phyloP scores from a whole-genome alignment of 2,329 filamentous ascomycete genomes.

The Cercospora sp. region DNA sequence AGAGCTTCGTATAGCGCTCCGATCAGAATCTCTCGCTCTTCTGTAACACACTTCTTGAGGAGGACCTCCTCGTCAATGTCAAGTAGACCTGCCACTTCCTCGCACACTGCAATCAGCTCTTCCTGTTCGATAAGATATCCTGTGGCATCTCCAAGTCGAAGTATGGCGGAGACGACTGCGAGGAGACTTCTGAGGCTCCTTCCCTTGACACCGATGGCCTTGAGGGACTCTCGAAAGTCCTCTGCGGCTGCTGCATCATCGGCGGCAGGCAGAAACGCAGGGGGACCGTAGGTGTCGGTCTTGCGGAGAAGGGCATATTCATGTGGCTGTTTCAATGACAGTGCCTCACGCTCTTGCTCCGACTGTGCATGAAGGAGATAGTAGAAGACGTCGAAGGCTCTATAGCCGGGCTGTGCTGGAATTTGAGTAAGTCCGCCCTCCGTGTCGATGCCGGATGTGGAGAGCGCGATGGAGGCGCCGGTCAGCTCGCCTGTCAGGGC shows the following conservation, averaged over 20 bases:
- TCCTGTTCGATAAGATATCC: slow-evolving; percentile 85
- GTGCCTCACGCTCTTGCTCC: slow-evolving; percentile 81
- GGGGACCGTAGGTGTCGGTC: slow-evolving; percentile 82
- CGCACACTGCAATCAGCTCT: slow-evolving; percentile 78
- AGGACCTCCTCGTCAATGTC: slow-evolving; percentile 85
- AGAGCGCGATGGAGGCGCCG: slow-evolving; percentile 72
- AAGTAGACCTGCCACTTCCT: slow-evolving; percentile 83
- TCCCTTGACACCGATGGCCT: slow-evolving; percentile 92
- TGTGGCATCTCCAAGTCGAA: slow-evolving; percentile 89
- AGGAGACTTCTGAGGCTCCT: slow-evolving; percentile 78
- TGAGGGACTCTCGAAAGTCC: slow-evolving; percentile 83
- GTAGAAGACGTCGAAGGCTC: slow-evolving; percentile 97
- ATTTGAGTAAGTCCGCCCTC: slow-evolving; percentile 76
- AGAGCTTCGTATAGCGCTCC: slow-evolving; percentile 88
- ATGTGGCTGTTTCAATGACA: slow-evolving; percentile 75
- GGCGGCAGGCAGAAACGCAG: slow-evolving; percentile 84
- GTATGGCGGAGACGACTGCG: slow-evolving; percentile 77
- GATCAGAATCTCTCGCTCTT: slow-evolving; percentile 80
- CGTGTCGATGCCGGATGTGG: slow-evolving; percentile 85
- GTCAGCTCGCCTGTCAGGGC: slow-evolving; percentile 78
- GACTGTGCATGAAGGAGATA: slow-evolving; percentile 84
- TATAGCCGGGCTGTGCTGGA: slow-evolving; percentile 74
- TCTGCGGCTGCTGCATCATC: slow-evolving; percentile 92
- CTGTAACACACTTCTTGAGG: slow-evolving; percentile 73
- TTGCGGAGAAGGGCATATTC: slow-evolving; percentile 76